Conservation (phyloP, 2,329 filamentous ascomycete genomes). For the Periconia sp. region DNA sequence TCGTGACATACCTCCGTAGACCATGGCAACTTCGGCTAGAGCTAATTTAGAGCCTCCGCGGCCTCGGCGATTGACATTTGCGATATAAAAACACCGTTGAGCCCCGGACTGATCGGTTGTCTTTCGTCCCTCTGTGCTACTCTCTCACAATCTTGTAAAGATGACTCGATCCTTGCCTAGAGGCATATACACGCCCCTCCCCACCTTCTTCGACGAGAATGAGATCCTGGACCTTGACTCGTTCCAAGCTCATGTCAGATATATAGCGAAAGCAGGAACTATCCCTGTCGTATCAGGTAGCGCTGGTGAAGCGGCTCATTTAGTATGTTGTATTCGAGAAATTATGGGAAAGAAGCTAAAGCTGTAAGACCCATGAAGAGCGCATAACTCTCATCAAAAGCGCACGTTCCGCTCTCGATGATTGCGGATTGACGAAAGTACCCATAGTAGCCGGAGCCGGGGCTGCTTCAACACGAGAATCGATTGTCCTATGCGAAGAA, state of each 20-base stretch:
- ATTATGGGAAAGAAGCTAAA: not conserved
- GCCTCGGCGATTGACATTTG: too few relatives aligned
- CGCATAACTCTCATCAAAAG: slow-evolving; percentile 2
- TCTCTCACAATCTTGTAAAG: not conserved
- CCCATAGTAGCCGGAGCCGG: slow-evolving; percentile 1
- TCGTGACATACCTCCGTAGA: too few relatives aligned
- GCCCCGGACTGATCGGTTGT: too few relatives aligned
- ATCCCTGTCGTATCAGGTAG: not conserved
- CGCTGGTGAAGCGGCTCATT: slow-evolving; percentile 2
- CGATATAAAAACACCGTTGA: too few relatives aligned
- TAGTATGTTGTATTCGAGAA: not conserved
- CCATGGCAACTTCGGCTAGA: too few relatives aligned
- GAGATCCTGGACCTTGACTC: not conserved
- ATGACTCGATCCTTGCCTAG: slow-evolving; percentile 3
- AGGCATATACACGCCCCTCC: slow-evolving; percentile 8
- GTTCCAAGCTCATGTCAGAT: slow-evolving; percentile 1
- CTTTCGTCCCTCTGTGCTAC: too few relatives aligned
- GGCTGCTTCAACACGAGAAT: not conserved
- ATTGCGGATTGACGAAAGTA: not conserved
- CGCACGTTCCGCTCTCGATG: not conserved
- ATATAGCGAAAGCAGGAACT: not conserved
- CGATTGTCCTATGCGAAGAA: not conserved
- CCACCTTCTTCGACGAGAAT: slow-evolving; percentile 4
- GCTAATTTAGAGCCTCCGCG: too few relatives aligned
- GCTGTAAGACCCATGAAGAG: not conserved